Evolutionary conservation across 148 eudicot species (phyloP), one percentile per base, ranked within the genome.

Genomic region (Silene conica): DNA sequence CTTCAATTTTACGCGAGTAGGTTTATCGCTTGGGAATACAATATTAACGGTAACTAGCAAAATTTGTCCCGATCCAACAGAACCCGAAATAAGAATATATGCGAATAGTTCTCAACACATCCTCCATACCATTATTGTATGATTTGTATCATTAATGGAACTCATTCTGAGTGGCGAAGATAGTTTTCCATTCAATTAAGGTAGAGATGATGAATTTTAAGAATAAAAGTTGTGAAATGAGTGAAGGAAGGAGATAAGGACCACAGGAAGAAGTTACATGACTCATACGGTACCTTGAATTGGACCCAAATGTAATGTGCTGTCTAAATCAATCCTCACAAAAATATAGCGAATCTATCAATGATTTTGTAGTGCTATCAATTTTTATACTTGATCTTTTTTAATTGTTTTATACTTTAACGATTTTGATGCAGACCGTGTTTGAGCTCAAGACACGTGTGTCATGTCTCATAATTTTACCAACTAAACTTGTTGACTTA

Each of bases 221-320:
- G 12, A 48, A 2, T 34, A 34, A 34, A 34, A 6, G 3, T 34
- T 0, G 15, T n/a, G 15, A 48, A 48, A 48, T 3, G 54, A 16
- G 54, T 11, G 55, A 0, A 50, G 15, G 4, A 50, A 50, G 14
- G 15, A 50, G 16, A 9, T 48, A 26, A 38, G 52, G 54, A 41
- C 52, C 52, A 43, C 52, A n/a, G 11, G 52, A 9, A 67, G 14
- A 67, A 20, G 70, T 67, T 13, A 67, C 70, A 67, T 67, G 12
- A 11, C 12, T 19, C 23, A 41, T 1, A 41, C 25, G 15, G 70
- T 67, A 67, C 16, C 52, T 41, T 67, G 23, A 19, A 67, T 8
- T 41, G 70, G 25, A 43, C 13, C 12, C n/a, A n/a, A n/a, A n/a
- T n/a, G n/a, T 0, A 20, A 67, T 41, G 70, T 41, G 20, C 18